These are phyloP conservation scores for Globisporangium carolinianum DNA, from an alignment of 352 stramenopile genomes.

Conservation along the genomic window DNA sequence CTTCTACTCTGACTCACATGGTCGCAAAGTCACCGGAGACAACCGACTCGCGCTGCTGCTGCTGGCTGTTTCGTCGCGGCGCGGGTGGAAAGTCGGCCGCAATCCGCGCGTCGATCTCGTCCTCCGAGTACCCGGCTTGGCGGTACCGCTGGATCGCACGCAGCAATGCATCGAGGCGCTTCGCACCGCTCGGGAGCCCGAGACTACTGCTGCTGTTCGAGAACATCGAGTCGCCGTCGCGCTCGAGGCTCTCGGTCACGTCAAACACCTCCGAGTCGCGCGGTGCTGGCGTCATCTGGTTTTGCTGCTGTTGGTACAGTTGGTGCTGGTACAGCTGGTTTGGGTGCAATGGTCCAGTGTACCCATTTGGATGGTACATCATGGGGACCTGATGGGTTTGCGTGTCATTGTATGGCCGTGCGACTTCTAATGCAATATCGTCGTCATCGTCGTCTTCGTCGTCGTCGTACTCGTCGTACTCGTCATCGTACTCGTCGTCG, in stretches of 20 bases:
- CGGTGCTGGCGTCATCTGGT: background rate
- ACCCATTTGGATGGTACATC: background rate
- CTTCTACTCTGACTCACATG: slow-evolving; percentile 5
- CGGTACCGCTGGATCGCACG: slow-evolving; percentile 60
- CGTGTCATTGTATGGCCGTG: slow-evolving; percentile 27
- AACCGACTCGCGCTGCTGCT: background rate
- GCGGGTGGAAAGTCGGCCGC: slow-evolving; percentile 54
- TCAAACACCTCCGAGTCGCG: background rate
- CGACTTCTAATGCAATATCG: slow-evolving; percentile 68
- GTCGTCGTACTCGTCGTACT: slow-evolving; percentile 12
- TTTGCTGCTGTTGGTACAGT: background rate
- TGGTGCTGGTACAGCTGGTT: background rate
- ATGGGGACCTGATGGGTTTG: background rate
- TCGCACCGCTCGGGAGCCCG: slow-evolving; percentile 47
- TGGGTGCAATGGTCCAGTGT: background rate
- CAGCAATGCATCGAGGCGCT: slow-evolving; percentile 52
- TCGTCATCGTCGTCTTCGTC: slow-evolving; percentile 59
- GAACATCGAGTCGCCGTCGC: slow-evolving; percentile 30
- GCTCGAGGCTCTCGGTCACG: slow-evolving; percentile 11
- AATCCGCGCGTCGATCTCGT: slow-evolving; percentile 62
- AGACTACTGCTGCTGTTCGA: slow-evolving; percentile 52
- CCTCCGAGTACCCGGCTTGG: slow-evolving; percentile 41
- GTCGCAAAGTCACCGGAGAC: slow-evolving; percentile 11
- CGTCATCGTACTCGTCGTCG: slow-evolving; percentile 12
- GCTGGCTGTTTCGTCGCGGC: slow-evolving; percentile 13